Percentiles rank a stretch among this genome's conserved stretches.
Conservation (phyloP, 352 stramenopile species). For the Salisapilia sapeloensis region DNA sequence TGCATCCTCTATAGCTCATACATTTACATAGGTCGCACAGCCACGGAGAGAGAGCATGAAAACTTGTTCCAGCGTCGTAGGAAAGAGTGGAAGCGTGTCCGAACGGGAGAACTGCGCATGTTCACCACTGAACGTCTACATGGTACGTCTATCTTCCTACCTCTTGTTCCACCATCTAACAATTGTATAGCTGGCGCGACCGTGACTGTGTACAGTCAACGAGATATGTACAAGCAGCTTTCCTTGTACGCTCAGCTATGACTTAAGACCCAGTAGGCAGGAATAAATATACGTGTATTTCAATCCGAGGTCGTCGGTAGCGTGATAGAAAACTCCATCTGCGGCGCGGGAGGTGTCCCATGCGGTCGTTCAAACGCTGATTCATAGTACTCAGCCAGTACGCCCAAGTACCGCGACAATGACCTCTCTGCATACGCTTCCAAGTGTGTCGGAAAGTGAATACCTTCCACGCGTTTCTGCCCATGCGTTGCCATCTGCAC, state of each 20-base stretch:
- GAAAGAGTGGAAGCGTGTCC: constrained; percentile 60
- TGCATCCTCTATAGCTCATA: neutral
- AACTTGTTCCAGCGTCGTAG: constrained; percentile 54
- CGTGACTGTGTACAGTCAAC: constrained; percentile 51
- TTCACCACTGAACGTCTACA: constrained; percentile 53
- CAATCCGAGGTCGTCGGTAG: constrained; percentile 53
- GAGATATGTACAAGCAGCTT: constrained; percentile 61
- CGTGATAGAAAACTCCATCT: constrained; percentile 70
- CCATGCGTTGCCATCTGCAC: constrained; percentile 28
- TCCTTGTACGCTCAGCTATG: constrained; percentile 54
- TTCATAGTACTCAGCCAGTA: constrained; percentile 74
- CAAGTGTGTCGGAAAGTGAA: constrained; percentile 43
- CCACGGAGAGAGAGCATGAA: constrained; percentile 58
- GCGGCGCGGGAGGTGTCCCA: constrained; percentile 30
- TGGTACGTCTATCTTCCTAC: constrained; percentile 13
- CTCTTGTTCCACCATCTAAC: too few species aligned
- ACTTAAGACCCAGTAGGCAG: neutral
- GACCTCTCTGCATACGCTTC: constrained; percentile 61
- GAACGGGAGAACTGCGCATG: constrained; percentile 46
- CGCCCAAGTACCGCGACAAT: constrained; percentile 54
- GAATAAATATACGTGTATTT: neutral
- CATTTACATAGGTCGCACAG: constrained; percentile 20
- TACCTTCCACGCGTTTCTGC: neutral
- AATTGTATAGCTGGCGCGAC: constrained; percentile 33
- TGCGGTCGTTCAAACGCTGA: constrained; percentile 32